Percentiles rank a stretch among this genome's conserved stretches.
These are phyloP conservation scores for Mortierella sp. DNA, from an alignment of 371 early-diverging fungal genomes.

Conservation along the genomic window DNA sequence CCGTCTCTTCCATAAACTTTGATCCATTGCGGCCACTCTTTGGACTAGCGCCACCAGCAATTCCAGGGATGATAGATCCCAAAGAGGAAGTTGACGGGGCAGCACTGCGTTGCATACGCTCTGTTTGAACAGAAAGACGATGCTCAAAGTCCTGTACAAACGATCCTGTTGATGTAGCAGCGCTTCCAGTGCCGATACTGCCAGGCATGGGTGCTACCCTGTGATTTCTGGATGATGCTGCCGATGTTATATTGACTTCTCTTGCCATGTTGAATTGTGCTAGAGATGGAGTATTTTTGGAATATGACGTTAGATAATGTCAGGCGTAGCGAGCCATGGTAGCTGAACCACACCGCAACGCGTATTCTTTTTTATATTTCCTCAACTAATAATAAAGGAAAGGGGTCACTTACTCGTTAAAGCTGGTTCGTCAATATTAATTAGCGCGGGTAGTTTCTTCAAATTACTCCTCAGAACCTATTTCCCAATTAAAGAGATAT, in stretches of 20 bases:
- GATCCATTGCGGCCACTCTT: constrained; percentile 48
- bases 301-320: background rate
- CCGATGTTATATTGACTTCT: constrained; percentile 18
- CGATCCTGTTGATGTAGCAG: constrained; percentile 30
- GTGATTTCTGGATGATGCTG: constrained; percentile 16
- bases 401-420: constrained; percentile 39
- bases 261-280: constrained; percentile 50
- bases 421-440: constrained; percentile 54
- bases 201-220: constrained; percentile 34
- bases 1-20: constrained; percentile 58
- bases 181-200: constrained; percentile 8
- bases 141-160: constrained; percentile 54
- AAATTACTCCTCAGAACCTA: constrained; percentile 53
- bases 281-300: constrained; percentile 1
- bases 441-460: constrained; percentile 46
- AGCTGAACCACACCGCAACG: no score
- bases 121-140: constrained; percentile 48
- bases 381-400: background rate
- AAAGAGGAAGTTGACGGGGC: constrained; percentile 21
- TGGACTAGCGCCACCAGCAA: constrained; percentile 29
- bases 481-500: background rate
- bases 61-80: constrained; percentile 19
- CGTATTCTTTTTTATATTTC: no score
- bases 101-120: constrained; percentile 42
- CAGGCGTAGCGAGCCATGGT: no score